Evolutionary conservation across 768 basidiomycete genomes (phyloP), one percentile per base, ranked within the genome.

Genomic region (Lentinula lateritia): DNA sequence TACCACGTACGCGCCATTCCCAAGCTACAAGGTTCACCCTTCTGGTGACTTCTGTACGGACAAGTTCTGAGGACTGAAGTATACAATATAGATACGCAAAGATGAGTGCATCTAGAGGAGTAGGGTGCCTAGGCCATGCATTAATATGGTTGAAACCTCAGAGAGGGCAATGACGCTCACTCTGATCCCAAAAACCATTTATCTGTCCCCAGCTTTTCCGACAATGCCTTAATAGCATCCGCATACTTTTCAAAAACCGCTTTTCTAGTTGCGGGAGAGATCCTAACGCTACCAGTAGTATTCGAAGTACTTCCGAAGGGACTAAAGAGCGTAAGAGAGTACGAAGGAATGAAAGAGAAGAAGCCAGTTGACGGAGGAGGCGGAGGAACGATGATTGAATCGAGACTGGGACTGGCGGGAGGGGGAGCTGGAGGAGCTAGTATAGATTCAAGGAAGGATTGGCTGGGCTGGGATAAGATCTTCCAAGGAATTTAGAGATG

Each of bases 51-150:
- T 90, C 87, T 41, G 84, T 79, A 38, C 88, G 81, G 20, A 85
- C 73, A 20, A 64, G 59, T 42, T 77, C 74, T 20, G 59, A 43
- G 23, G 78, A 75, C 52, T 84, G 75, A 6, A 90, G 73, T 23
- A 92, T 79, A 58, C 76, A 78, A 70, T 92, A 86, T 12, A 94
- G 76, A 67, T 94, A 94, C 1, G 92, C 92, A 69, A 93, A 94
- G 6, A 83, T 76, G 48, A 93, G 83, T 2, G 92, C 92, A 68
- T 94, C 92, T 13, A 94, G 83, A 0, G 88, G 81, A 1, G 92
- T 94, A 20, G 92, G 89, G 28, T 78, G 76, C 53, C 92, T 94
- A 35, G 38, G 28, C 28, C 12, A 13, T 36, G 2, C 6, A 28
- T 56, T 18, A 56, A 38, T 13, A 18, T 10, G 9, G 9, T 39